Evolutionary conservation across 139 green algal genomes (phyloP), one percentile per base, ranked within the genome.

Genomic region (Ostreobium quekettii): DNA sequence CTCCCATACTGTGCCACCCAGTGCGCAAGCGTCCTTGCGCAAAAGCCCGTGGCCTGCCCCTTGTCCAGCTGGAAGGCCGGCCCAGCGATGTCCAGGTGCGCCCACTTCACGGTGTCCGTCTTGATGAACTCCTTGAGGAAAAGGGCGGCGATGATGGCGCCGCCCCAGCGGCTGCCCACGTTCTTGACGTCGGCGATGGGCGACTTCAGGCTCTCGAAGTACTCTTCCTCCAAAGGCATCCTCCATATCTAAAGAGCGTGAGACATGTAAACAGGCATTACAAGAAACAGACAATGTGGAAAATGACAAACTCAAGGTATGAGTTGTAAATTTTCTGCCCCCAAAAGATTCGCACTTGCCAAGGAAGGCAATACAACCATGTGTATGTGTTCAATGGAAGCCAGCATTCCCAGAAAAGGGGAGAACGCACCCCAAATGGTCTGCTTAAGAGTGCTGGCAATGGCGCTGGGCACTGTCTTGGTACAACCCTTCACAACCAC

Each of bases 81-180:
- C 32, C 82, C 86, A 39, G 93, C 93, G 7, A 97, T 93, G 77
- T 99, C 93, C 4, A 97, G 30, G 78, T 99, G 93, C 2, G 87
- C 85, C 92, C 92, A 98, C 60, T 90, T 69, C 24, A 95, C 80
- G 46, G 86, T 87, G 37, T 92, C 78, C 0, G 71, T 81, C 62
- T 90, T 74, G 0, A 91, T 67, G 74, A 86, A 93, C 73, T 90
- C 60, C 75, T 95, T 89, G 22, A 99, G 76, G 78, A 97, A 99
- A 2, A 99, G 79, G 1, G 87, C 86, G 1, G 92, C 94, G 0
- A 86, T 97, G 77, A 98, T 99, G 66, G 82, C 74, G 33, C 89
- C 93, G 5, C 82, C 77, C 5, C 30, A 74, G 8, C 86, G 67
- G 2, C 57, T 61, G 8, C 84, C 87, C 19, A 85, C 91, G 75